Base-by-base conservation (phyloP, 495 filamentous ascomycete species). In the Neurospora sublineolata region DNA sequence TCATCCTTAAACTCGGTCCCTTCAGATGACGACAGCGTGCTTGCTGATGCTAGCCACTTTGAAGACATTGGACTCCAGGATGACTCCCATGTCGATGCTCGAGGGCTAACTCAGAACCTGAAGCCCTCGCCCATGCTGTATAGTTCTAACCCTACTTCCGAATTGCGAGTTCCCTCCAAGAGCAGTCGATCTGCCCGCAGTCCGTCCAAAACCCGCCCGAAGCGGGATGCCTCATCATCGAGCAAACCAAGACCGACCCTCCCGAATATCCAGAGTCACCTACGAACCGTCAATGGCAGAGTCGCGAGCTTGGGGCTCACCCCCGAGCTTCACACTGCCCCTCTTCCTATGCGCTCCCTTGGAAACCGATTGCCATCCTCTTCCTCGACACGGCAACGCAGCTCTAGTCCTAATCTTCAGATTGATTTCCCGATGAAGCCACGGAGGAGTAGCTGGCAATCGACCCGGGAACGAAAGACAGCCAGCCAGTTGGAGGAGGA, bases 51-150 rank as follows among this genome's bases (percentile, higher is more conserved):
- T 46, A 86, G 86, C 68, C 89, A 97, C 76, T 97, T 98, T 76
- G 95, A 99, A 79, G 95, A 98, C 68, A 97, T 97, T 74, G 92
- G 91, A 11, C 87, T 99, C 9, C 87, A 91, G 67, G 93, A 97
- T 76, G 88, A 93, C 69, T 76, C 72, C 33, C 75, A 73, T 37
- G 44, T 73, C 23, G 79, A 82, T 42, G 73, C 82, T 40, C 79
- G 80, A 37, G 75, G 80, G 68, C 81, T 82, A 41, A 79, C 81
- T 70, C 78, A 83, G 41, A 82, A 83, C 72, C 72, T 82, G 46
- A 87, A 88, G 74, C 70, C 76, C 16, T 73, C 77, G 40, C 77
- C 76, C 4, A 83, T 83, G 58, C 82, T 80, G 18, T 84, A 83
- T 72, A 80, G 77, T 71, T 72, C 83, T 38, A 78, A 81, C 44